These are phyloP conservation scores for Zymoseptoria ardabiliae DNA, from an alignment of 2,329 filamentous ascomycete species.

Conservation along the genomic window DNA sequence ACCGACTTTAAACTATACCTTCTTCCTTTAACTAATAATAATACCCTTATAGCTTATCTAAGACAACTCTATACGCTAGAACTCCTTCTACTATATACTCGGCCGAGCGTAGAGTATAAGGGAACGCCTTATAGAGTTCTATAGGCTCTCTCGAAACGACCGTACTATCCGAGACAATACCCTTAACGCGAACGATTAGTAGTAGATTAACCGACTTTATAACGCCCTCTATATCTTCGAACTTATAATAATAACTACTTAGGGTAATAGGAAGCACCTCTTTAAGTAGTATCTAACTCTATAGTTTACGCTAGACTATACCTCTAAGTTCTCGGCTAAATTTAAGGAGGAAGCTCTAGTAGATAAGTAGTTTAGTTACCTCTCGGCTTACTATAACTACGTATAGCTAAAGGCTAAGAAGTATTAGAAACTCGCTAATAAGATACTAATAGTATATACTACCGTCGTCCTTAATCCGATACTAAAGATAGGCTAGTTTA, in stretches of 20 bases:
- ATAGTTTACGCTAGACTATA: constrained; percentile 2
- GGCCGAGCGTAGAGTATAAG: neutral
- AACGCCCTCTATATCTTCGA: constrained; percentile 6
- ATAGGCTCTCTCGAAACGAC: constrained; percentile 1
- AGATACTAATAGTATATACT: constrained; percentile 5
- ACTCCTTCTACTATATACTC: constrained; percentile 3
- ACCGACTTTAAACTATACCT: neutral
- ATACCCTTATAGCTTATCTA: constrained; percentile 4
- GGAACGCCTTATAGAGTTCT: constrained; percentile 4
- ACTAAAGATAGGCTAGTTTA: constrained; percentile 4
- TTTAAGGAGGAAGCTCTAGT: constrained; percentile 1
- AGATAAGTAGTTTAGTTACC: constrained; percentile 2
- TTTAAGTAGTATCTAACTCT: constrained; percentile 4
- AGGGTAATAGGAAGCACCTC: constrained; percentile 3
- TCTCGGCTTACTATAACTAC: constrained; percentile 1
- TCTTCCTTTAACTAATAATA: neutral
- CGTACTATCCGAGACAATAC: neutral
- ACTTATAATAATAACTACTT: constrained; percentile 3
- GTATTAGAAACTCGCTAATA: constrained; percentile 4
- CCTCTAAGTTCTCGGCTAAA: constrained; percentile 1
- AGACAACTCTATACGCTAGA: constrained; percentile 6
- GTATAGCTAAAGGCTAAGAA: constrained; percentile 6
- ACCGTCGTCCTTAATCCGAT: constrained; percentile 2
- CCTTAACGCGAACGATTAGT: constrained; percentile 2
- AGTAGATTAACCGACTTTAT: constrained; percentile 4